phyloP scores from a whole-genome alignment of 257 asterid species.

The Coffea canephora region DNA sequence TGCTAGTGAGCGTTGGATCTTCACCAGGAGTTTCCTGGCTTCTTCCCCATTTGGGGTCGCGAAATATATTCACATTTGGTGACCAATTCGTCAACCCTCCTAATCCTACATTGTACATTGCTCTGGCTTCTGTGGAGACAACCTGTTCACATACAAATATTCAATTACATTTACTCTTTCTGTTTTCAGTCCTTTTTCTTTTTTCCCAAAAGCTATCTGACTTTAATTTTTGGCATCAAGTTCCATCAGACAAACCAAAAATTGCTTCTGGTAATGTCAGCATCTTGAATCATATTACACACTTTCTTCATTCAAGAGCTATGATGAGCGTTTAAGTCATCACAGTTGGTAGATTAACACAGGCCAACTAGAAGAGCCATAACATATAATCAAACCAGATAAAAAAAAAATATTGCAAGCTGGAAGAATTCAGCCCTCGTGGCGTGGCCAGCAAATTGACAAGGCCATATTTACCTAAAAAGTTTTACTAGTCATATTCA shows the following conservation, averaged over 20 bases:
- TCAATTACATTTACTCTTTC: neutral
- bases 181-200: neutral
- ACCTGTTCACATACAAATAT: slow-evolving; percentile 40
- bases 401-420: slow-evolving; percentile 10
- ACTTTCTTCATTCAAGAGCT: neutral
- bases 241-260: neutral
- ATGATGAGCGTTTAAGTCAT: neutral
- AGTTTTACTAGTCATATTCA: neutral
- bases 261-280: neutral
- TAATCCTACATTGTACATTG: slow-evolving; percentile 90
- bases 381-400: no score
- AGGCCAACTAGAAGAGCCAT: neutral
- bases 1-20: slow-evolving; percentile 70
- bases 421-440: neutral
- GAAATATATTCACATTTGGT: slow-evolving; percentile 80
- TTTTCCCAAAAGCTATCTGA: no score
- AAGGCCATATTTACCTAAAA: neutral
- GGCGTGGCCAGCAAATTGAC: neutral
- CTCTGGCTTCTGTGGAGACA: slow-evolving; percentile 94
- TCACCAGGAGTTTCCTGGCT: slow-evolving; percentile 98
- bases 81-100: slow-evolving; percentile 95
- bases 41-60: slow-evolving; percentile 99
- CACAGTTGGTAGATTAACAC: neutral
- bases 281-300: neutral
- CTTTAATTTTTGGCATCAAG: neutral